phyloP scores from a whole-genome alignment of 768 basidiomycete species.

The Serendipita sp. region DNA sequence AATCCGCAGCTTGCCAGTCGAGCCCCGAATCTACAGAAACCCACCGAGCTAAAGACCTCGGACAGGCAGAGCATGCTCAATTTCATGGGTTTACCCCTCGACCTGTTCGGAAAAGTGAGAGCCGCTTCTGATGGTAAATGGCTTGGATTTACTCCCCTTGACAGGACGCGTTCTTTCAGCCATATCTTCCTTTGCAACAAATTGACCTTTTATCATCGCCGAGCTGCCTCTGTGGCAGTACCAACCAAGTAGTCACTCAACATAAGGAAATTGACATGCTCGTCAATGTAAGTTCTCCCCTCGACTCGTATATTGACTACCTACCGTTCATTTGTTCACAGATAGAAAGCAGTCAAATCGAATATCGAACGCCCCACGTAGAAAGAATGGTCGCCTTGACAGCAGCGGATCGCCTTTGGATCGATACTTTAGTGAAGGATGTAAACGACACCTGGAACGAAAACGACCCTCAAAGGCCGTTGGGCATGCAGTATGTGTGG shows the following conservation, averaged over 20 bases:
- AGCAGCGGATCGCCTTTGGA: constrained; percentile 91
- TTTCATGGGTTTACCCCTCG: constrained; percentile 85
- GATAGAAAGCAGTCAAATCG: constrained; percentile 76
- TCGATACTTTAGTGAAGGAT: constrained; percentile 82
- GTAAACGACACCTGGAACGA: constrained; percentile 72
- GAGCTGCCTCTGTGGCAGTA: constrained; percentile 88
- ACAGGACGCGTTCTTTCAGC: constrained; percentile 92
- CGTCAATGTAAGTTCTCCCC: constrained; percentile 47
- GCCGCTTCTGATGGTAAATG: neutral
- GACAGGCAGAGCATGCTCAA: constrained; percentile 83
- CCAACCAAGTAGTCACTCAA: constrained; percentile 88
- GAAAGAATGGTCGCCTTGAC: constrained; percentile 71
- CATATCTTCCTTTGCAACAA: constrained; percentile 91
- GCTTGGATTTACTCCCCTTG: constrained; percentile 6
- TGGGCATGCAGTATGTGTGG: constrained; percentile 40
- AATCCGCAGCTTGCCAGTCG: constrained; percentile 58
- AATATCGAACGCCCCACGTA: constrained; percentile 69
- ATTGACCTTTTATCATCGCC: constrained; percentile 69
- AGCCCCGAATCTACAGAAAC: constrained; percentile 42
- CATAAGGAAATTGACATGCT: constrained; percentile 84
- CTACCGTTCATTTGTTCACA: constrained; percentile 19
- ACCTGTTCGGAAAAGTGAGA: constrained; percentile 75
- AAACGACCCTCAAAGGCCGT: constrained; percentile 37
- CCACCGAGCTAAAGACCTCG: constrained; percentile 76
- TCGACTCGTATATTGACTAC: neutral